Conservation (phyloP, 306 rosid genomes). For the Dalbergia cultrata region DNA sequence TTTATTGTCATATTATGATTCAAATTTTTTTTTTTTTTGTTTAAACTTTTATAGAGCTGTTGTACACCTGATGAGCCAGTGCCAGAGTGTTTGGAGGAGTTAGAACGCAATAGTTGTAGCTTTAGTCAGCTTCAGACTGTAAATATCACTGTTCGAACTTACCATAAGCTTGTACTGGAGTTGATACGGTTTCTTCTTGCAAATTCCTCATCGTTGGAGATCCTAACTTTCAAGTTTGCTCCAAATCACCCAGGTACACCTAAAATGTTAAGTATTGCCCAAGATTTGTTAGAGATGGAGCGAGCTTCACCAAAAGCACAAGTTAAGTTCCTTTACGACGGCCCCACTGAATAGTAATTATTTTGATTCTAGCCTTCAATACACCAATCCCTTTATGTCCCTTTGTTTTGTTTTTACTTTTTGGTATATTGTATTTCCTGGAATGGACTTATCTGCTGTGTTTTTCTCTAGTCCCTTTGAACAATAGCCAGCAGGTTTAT, state of each 20-base stretch:
- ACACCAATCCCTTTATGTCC: too few relatives aligned
- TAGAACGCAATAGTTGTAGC: neutral
- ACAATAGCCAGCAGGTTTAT: too few relatives aligned
- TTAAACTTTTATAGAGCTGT: neutral
- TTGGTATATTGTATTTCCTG: too few relatives aligned
- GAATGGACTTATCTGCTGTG: too few relatives aligned
- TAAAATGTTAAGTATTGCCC: neutral
- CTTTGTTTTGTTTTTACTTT: too few relatives aligned
- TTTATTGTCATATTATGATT: neutral
- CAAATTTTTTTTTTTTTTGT: neutral
- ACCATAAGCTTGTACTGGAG: neutral
- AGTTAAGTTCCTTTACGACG: slow-evolving; percentile 19
- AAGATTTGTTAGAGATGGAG: slow-evolving; percentile 7
- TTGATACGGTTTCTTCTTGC: slow-evolving; percentile 28
- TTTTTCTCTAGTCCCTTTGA: too few relatives aligned
- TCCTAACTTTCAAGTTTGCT: slow-evolving; percentile 10
- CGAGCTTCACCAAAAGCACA: slow-evolving; percentile 36
- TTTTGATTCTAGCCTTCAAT: neutral
- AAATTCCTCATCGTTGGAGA: slow-evolving; percentile 18
- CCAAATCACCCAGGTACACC: neutral
- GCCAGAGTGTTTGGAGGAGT: neutral
- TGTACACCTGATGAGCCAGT: too few relatives aligned
- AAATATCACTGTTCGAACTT: neutral
- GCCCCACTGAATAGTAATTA: too few relatives aligned
- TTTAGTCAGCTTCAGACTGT: slow-evolving; percentile 19